A percentile compares a stretch with the other conserved stretches of the same genome.
phyloP scores from a whole-genome alignment of 164 flowering plant genomes.

The Aristolochia contorta region DNA sequence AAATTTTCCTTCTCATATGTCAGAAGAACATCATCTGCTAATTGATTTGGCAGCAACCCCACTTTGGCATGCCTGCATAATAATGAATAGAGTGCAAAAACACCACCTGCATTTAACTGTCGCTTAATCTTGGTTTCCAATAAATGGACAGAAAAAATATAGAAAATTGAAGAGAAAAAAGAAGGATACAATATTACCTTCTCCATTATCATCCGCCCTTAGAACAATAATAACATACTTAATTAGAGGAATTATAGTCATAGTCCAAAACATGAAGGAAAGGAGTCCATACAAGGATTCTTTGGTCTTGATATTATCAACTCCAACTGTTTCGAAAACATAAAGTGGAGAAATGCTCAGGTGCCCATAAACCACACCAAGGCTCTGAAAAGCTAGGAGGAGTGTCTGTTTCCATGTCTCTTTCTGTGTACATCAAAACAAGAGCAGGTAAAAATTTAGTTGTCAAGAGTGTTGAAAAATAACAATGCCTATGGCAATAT shows the following conservation, averaged over 20 bases:
- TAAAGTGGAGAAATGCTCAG: conserved; percentile 56
- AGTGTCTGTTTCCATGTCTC: conserved; percentile 46
- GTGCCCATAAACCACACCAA: conserved; percentile 66
- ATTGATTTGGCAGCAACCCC: conserved; percentile 42
- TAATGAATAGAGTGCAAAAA: conserved; percentile 57
- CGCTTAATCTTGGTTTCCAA: neutral
- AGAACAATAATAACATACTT: conserved; percentile 53
- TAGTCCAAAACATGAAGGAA: conserved; percentile 60
- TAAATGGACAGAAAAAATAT: neutral
- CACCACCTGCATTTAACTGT: conserved; percentile 43
- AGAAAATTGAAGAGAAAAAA: neutral
- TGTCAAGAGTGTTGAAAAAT: too few relatives aligned
- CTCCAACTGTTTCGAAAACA: conserved; percentile 34
- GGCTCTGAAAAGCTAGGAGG: conserved; percentile 54
- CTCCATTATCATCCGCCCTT: conserved; percentile 55
- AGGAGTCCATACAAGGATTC: conserved; percentile 33
- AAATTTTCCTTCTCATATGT: conserved; percentile 17
- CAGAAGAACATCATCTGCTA: conserved; percentile 22
- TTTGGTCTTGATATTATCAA: conserved; percentile 21
- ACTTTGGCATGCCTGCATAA: conserved; percentile 61
- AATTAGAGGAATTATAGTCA: conserved; percentile 45
- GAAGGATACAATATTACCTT: conserved; percentile 26
- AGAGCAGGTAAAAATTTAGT: too few relatives aligned
- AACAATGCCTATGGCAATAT: too few relatives aligned
- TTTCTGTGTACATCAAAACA: conserved; percentile 11